Evolutionary conservation across 1,139 yeast genomes (phyloP), one percentile per base, ranked within the genome.

Genomic region (Blastobotrys arbuscula): DNA sequence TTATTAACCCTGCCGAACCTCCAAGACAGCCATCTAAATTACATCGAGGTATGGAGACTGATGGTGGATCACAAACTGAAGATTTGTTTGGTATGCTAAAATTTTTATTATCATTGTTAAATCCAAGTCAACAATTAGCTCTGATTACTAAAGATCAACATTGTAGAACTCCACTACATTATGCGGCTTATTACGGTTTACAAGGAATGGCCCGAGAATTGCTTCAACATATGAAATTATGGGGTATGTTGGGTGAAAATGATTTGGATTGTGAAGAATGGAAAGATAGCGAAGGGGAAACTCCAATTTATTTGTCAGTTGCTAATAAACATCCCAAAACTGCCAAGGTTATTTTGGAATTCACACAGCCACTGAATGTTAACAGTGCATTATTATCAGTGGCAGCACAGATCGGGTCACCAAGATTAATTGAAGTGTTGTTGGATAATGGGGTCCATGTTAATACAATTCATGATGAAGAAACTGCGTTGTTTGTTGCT

Each of bases 101-200:
- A 5, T 77, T 78, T 55, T 72, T 85, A 35, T 70, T 86, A 46
- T 69, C 72, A 19, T 71, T 74, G 43, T 64, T 84, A 44, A 79
- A 79, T 9, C 72, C 74, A 13, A 72, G 72, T 55, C 74, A 83
- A 51, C 75, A 79, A 51, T 64, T 72, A 2, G 75, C 77, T 1
- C 70, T 89, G 41, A 68, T 81, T 47, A 81, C 82, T 39, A 76
- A 76, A 43, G 98, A 92, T 63, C 81, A 79, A 53, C 86, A 88
- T 61, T 74, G 74, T 51, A 76, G 97, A 55, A 84, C 96, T 0
- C 96, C 97, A 0, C 71, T 92, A 50, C 97, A 92, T 67, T 90
- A 90, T 65, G 81, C 96, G 15, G 83, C 95, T 1, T 95, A 87
- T 60, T 88, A 82, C 63, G 97, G 97, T 0, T 73, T 90, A 50